phyloP scores from a whole-genome alignment of 2,329 filamentous ascomycete genomes.

The Curvularia hawaiiensis region DNA sequence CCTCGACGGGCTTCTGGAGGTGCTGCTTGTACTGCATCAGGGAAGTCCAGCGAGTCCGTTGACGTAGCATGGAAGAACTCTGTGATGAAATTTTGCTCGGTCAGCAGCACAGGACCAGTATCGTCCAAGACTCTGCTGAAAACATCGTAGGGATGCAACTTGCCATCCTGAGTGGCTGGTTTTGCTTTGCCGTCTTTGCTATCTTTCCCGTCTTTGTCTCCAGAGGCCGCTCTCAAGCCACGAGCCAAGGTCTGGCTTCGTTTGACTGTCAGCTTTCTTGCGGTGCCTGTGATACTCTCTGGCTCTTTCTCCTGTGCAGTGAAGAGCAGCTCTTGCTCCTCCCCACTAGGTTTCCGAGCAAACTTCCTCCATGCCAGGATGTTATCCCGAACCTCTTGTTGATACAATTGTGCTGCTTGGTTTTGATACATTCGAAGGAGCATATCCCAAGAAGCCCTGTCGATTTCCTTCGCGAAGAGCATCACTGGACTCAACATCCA shows the following conservation, averaged over 20 bases:
- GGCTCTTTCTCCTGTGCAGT: conserved; percentile 88
- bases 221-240: conserved; percentile 69
- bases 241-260: conserved; percentile 85
- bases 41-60: conserved; percentile 78
- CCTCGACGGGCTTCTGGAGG: conserved; percentile 71
- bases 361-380: conserved; percentile 79
- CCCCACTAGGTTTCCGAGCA: conserved; percentile 73
- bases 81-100: conserved; percentile 97
- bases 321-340: conserved; percentile 86
- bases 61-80: conserved; percentile 97
- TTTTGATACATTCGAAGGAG: conserved; percentile 81
- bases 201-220: conserved; percentile 62
- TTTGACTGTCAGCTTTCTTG: conserved; percentile 91
- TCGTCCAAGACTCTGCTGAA: conserved; percentile 83
- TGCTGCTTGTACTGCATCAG: conserved; percentile 72
- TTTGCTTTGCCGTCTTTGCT: conserved; percentile 58
- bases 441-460: conserved; percentile 78
- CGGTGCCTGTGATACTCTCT: conserved; percentile 68
- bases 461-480: conserved; percentile 86
- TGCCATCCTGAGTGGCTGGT: conserved; percentile 64
- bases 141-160: conserved; percentile 77
- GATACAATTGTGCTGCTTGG: conserved; percentile 77
- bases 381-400: conserved; percentile 79
- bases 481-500: conserved; percentile 90
- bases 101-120: conserved; percentile 79